A percentile compares a stretch with the other conserved stretches of the same genome.
phyloP scores from a whole-genome alignment of 129 eudicot species.

The Saposhnikovia divaricata region DNA sequence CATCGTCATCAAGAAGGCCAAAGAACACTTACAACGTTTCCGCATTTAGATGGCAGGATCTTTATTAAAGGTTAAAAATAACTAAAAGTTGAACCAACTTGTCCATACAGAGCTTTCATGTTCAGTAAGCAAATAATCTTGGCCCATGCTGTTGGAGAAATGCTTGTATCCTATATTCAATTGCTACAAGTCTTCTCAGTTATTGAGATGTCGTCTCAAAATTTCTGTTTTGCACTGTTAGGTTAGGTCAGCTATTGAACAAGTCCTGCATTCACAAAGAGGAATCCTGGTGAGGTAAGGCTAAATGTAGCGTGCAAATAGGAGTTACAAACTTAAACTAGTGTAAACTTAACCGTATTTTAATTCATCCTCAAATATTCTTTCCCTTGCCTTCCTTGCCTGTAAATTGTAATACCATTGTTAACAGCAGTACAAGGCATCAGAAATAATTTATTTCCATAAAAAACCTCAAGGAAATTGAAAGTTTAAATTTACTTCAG shows the following conservation, averaged over 20 bases:
- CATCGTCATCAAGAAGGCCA: not conserved
- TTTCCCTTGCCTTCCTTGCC: constrained; percentile 16
- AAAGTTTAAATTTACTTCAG: not conserved
- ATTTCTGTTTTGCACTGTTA: not conserved
- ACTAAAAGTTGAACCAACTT: not conserved
- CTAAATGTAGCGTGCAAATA: not conserved
- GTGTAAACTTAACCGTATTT: not conserved
- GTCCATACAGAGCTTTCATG: not conserved
- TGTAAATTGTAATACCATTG: not conserved
- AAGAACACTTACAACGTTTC: not conserved
- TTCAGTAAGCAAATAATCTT: not conserved
- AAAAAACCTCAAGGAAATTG: not conserved
- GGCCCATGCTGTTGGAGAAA: not conserved
- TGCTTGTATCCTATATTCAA: not conserved
- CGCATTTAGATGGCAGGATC: not conserved
- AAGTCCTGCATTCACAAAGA: not conserved
- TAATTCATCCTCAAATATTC: not conserved
- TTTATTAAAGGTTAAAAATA: not conserved
- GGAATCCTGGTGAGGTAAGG: not conserved
- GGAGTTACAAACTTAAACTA: not conserved
- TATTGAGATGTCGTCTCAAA: not conserved
- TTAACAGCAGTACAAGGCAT: not conserved
- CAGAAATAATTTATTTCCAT: not conserved
- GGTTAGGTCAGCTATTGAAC: not conserved
- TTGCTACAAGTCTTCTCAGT: not conserved